phyloP scores from a whole-genome alignment of 2,329 filamentous ascomycete genomes.

The Cytospora paraplurivora region DNA sequence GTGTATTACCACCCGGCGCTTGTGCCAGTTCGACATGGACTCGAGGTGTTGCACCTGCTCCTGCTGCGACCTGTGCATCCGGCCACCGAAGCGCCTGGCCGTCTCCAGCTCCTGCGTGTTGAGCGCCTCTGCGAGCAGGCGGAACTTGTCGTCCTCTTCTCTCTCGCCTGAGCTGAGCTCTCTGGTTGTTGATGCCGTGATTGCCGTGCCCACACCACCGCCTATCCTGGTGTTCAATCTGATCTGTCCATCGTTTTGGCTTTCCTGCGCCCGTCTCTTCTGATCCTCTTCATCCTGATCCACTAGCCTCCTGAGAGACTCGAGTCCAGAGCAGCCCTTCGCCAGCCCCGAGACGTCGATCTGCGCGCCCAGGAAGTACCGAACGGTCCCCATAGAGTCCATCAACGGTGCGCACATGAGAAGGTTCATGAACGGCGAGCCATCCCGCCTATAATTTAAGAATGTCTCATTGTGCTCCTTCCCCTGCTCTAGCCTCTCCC shows the following conservation, averaged over 20 bases:
- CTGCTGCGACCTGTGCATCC: constrained; percentile 56
- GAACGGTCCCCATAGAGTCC: constrained; percentile 65
- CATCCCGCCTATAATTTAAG: constrained; percentile 76
- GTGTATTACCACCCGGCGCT: constrained; percentile 44
- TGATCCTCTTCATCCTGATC: constrained; percentile 37
- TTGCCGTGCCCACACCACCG: background rate
- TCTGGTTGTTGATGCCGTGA: background rate
- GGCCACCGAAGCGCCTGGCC: constrained; percentile 63
- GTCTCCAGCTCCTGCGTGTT: constrained; percentile 67
- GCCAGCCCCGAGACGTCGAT: constrained; percentile 70
- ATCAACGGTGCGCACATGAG: constrained; percentile 73
- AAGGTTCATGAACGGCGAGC: constrained; percentile 76
- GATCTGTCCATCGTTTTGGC: too few relatives aligned
- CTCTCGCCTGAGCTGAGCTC: constrained; percentile 27
- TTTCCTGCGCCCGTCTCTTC: constrained; percentile 10
- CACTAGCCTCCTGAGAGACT: constrained; percentile 58
- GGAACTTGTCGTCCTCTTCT: constrained; percentile 59
- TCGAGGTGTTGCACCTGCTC: constrained; percentile 40
- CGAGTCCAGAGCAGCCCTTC: constrained; percentile 66
- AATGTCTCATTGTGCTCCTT: constrained; percentile 74
- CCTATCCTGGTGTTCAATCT: background rate
- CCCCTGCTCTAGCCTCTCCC: constrained; percentile 62
- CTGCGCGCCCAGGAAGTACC: constrained; percentile 72
- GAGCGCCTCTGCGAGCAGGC: constrained; percentile 69
- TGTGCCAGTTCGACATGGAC: constrained; percentile 42